Base-by-base conservation (phyloP, 176 grass and related monocot species). In the Eragrostis curvula region DNA sequence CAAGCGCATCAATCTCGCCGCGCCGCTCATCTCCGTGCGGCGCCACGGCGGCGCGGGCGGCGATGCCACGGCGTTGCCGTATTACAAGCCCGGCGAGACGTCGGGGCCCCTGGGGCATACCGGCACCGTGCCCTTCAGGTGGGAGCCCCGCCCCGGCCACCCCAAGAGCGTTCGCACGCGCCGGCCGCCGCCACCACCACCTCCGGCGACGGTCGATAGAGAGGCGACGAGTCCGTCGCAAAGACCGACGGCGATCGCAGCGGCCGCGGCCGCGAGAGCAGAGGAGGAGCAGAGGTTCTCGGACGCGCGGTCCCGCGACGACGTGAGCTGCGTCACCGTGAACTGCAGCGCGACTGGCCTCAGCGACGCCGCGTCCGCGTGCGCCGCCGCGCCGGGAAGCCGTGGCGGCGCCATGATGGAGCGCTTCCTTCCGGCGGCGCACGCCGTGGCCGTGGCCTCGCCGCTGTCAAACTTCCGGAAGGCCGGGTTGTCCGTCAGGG, bases 151-250 rank as follows among this genome's bases (percentile, higher is more conserved):
- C 10, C 96, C 88, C 6, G 90, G 96, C 39, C 88, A 86, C 28
- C 82, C 94, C 70, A 94, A 94, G 78, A 93, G 92, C 63, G 87
- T 95, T 30, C 67, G 96, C 85, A 92, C 88, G 66, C 86, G 90
- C 51, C 79, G 73, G 8, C 65, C 86, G 14, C 84, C 84, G 5
- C 82, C 73, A 49, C 71, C 65, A 7, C 87, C 87, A 3, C 75
- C 87, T 43, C 64, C 80, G 18, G 18, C 78, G 42, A 9, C 76
- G 24, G 4, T 68, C 43, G 15, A 18, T 25, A 47, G 24, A 13
- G 68, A 30, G 2, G 45, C 15, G 30, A 1, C 63, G 32, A 14
- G 0, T 48, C 64, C 10, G 45, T 11, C 60, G 71, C 49, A 2
- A 59, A 62, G 45, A 14, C 64, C 23, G 70, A 12, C 27, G 44